These are phyloP conservation scores for Cerrena zonata DNA, from an alignment of 1,284 basidiomycete species.

Conservation along the genomic window DNA sequence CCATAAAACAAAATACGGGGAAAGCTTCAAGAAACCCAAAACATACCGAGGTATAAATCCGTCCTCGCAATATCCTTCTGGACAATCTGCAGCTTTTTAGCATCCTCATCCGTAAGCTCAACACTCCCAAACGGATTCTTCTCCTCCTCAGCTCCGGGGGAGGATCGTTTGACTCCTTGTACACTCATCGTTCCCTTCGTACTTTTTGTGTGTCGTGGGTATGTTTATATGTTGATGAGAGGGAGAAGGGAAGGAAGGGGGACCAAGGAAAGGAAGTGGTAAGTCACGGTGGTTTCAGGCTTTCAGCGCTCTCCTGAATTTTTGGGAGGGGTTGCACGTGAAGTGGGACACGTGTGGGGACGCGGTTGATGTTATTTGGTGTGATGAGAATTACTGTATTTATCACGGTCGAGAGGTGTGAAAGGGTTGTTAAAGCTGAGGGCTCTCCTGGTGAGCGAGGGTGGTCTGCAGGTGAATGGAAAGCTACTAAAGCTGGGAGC, in stretches of 20 bases:
- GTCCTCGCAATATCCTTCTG: conserved; percentile 62
- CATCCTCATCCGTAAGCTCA: conserved; percentile 64
- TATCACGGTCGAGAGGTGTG: too few relatives aligned
- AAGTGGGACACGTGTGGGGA: too few relatives aligned
- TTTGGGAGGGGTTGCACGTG: conserved; percentile 1
- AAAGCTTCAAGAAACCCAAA: too few relatives aligned
- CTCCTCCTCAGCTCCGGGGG: conserved; percentile 63
- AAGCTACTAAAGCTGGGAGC: too few relatives aligned
- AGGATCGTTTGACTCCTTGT: conserved; percentile 65
- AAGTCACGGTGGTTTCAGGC: background rate
- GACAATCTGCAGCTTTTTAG: conserved; percentile 53
- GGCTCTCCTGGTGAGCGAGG: too few relatives aligned
- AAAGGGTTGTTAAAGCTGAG: too few relatives aligned
- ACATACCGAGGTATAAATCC: conserved; percentile 67
- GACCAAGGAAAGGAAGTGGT: background rate
- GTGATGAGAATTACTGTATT: too few relatives aligned
- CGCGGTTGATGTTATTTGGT: too few relatives aligned
- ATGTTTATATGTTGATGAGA: background rate
- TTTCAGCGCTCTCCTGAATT: conserved; percentile 1
- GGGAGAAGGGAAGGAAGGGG: background rate
- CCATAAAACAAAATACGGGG: conserved; percentile 2
- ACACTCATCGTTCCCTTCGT: too few relatives aligned
- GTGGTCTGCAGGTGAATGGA: too few relatives aligned
- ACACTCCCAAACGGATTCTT: conserved; percentile 62
- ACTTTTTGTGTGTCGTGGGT: too few relatives aligned